Evolutionary conservation across 495 filamentous ascomycete genomes (phyloP).

Genomic region (Aspergillus wentii): DNA sequence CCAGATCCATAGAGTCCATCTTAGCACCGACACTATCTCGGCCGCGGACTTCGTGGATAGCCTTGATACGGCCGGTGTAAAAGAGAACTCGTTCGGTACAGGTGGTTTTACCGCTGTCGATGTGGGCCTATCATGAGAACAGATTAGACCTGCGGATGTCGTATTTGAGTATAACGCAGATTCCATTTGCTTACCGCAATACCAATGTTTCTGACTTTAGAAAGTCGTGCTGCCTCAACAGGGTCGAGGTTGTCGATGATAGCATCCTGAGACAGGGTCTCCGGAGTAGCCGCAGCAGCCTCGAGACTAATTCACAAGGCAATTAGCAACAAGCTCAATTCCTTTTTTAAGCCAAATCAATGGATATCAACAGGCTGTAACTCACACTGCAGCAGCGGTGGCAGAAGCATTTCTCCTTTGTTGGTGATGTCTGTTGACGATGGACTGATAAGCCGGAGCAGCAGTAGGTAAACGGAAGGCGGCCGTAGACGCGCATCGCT

Average conservation of each 20-base stretch:
- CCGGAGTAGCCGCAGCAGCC: conserved; percentile 56
- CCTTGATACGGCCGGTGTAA: conserved; percentile 95
- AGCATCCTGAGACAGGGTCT: conserved; percentile 55
- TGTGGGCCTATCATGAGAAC: conserved; percentile 67
- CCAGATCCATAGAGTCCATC: conserved; percentile 99
- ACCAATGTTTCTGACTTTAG: conserved; percentile 89
- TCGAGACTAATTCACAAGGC: conserved; percentile 42
- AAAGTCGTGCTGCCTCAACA: conserved; percentile 68
- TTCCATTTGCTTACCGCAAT: conserved; percentile 71
- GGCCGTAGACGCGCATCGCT: conserved; percentile 37
- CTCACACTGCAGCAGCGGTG: conserved; percentile 39
- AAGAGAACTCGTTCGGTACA: conserved; percentile 95
- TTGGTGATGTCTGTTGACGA: conserved; percentile 29
- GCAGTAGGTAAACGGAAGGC: conserved; percentile 36
- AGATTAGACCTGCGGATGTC: conserved; percentile 7
- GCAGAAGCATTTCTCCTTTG: conserved; percentile 40
- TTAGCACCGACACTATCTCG: conserved; percentile 95
- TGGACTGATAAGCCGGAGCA: conserved; percentile 36
- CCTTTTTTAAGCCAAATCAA: no score
- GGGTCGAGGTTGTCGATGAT: conserved; percentile 73
- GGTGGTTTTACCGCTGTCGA: conserved; percentile 98
- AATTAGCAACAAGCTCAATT: conserved; percentile 5
- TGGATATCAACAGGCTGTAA: neutral
- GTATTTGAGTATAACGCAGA: neutral
- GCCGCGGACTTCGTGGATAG: conserved; percentile 96